phyloP scores from a whole-genome alignment of 495 filamentous ascomycete genomes.

The Podospora australis region DNA sequence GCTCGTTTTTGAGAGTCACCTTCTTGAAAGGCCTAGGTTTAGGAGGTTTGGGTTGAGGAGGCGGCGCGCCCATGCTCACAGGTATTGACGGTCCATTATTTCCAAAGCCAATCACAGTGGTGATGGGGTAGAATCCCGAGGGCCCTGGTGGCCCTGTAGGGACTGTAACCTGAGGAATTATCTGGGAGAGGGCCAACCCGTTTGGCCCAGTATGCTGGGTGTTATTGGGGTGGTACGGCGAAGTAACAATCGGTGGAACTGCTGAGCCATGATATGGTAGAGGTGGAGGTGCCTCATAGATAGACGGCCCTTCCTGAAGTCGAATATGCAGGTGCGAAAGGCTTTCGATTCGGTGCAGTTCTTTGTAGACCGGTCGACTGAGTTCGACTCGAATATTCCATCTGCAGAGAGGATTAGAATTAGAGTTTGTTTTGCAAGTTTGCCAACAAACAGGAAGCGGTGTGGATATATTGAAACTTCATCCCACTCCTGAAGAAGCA shows the following conservation, averaged over 20 bases:
- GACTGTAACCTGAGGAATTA: too few relatives aligned
- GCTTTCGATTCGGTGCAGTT: conserved; percentile 43
- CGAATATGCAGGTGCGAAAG: conserved; percentile 53
- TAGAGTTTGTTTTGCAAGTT: neutral
- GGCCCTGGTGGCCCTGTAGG: conserved; percentile 5
- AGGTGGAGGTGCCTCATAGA: conserved; percentile 40
- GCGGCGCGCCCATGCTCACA: too few relatives aligned
- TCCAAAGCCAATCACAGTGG: too few relatives aligned
- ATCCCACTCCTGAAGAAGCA: too few relatives aligned
- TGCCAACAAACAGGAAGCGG: too few relatives aligned
- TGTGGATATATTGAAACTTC: too few relatives aligned
- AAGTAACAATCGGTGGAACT: neutral
- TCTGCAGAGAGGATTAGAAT: conserved; percentile 23
- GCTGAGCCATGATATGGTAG: conserved; percentile 22
- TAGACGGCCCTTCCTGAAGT: conserved; percentile 46
- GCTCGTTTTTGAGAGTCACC: conserved; percentile 18
- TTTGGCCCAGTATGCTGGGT: conserved; percentile 7
- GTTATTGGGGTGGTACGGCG: conserved; percentile 1
- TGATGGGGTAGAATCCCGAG: conserved; percentile 20
- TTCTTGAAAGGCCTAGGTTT: conserved; percentile 22
- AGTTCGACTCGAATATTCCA: conserved; percentile 61
- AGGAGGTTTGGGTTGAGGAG: conserved; percentile 19
- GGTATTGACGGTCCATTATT: neutral
- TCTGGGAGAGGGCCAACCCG: conserved; percentile 7
- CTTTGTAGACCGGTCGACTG: conserved; percentile 50